phyloP scores from a whole-genome alignment of 352 stramenopile species.

The Globisporangium echinulatum region DNA sequence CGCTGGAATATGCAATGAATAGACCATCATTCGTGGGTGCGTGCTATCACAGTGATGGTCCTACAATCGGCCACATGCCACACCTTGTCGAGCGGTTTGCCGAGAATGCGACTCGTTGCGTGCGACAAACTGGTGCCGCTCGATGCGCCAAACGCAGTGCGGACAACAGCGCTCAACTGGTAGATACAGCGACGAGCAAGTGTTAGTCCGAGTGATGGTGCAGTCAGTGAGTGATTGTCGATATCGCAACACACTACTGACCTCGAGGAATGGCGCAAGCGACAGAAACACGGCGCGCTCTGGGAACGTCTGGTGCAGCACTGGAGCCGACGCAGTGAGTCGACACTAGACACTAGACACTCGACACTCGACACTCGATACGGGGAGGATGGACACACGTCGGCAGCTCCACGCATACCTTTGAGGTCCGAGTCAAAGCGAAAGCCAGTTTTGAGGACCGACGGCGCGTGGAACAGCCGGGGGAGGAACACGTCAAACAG shows the following conservation, averaged over 20 bases:
- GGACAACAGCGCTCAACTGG: constrained; percentile 25
- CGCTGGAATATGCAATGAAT: constrained; percentile 9
- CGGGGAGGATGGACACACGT: background rate
- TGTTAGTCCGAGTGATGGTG: background rate
- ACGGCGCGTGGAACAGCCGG: constrained; percentile 25
- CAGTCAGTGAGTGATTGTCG: too few species aligned
- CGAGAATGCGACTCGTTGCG: constrained; percentile 28
- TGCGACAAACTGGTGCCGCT: constrained; percentile 41
- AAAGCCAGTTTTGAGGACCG: constrained; percentile 55
- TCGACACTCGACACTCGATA: background rate
- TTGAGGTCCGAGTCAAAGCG: constrained; percentile 65
- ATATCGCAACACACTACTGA: constrained; percentile 4
- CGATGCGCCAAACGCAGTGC: constrained; percentile 18
- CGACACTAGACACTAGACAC: background rate
- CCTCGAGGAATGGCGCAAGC: constrained; percentile 42
- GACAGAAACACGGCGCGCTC: constrained; percentile 32
- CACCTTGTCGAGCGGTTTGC: constrained; percentile 63
- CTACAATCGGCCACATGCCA: background rate
- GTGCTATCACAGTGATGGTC: background rate
- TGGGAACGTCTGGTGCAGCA: constrained; percentile 61
- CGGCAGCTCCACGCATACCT: constrained; percentile 20
- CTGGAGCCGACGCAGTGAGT: constrained; percentile 10
- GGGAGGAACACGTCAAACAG: constrained; percentile 45
- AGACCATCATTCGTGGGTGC: background rate
- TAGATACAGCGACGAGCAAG: background rate